phyloP scores from a whole-genome alignment of 140 eudicot genomes.

The Cichorium intybus region DNA sequence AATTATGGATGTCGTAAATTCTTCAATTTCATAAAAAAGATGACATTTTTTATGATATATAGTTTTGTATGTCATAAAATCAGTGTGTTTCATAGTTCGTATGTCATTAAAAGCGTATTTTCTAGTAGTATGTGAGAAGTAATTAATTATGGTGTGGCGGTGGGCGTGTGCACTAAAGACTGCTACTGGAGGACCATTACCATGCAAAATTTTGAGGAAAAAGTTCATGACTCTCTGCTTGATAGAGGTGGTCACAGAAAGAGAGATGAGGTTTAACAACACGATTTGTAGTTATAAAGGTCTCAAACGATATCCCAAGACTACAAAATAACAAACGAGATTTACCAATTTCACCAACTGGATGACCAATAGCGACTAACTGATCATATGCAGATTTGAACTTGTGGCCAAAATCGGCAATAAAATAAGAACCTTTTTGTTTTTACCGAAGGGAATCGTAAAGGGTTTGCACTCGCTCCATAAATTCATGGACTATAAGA shows the following conservation, averaged over 20 bases:
- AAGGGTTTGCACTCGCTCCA: not conserved
- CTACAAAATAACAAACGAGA: not conserved
- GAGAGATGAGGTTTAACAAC: not conserved
- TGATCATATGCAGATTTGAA: not conserved
- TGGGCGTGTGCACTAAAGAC: no score
- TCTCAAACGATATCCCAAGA: not conserved
- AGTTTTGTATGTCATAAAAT: no score
- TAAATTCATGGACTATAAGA: not conserved
- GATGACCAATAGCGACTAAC: not conserved
- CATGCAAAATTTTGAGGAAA: no score
- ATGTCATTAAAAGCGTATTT: no score
- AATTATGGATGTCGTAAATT: no score
- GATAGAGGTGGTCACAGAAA: not conserved
- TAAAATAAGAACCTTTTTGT: not conserved
- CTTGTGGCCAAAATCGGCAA: not conserved
- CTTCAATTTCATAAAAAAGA: no score
- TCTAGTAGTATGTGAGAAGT: no score
- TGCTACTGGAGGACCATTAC: no score
- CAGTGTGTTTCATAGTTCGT: no score
- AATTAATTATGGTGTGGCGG: no score
- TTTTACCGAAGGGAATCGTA: not conserved
- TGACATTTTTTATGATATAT: no score
- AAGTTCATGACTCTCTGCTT: not conserved
- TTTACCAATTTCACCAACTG: not conserved
- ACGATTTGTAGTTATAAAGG: not conserved